Evolutionary conservation across 1,284 basidiomycete species (phyloP).

Genomic region (Farysia itapuensis): DNA sequence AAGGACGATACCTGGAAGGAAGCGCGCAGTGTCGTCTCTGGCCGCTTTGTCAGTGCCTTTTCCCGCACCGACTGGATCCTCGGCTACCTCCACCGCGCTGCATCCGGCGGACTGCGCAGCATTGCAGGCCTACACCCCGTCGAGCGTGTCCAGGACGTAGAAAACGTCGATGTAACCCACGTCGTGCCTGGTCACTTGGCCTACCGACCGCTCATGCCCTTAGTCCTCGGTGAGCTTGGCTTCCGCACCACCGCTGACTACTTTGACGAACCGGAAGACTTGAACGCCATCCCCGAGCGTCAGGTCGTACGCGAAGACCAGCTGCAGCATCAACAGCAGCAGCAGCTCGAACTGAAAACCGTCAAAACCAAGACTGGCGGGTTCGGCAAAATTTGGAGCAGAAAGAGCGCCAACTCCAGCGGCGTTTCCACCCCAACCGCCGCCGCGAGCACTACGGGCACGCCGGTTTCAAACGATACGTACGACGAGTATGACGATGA

Average conservation of each 20-base stretch:
- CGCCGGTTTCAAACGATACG: no score
- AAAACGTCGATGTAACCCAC: constrained; percentile 58
- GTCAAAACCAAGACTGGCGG: constrained; percentile 44
- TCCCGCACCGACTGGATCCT: constrained; percentile 59
- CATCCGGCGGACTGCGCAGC: constrained; percentile 54
- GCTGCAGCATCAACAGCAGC: constrained; percentile 2
- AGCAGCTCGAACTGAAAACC: constrained; percentile 30
- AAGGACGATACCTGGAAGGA: constrained; percentile 53
- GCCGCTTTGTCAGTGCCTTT: constrained; percentile 58
- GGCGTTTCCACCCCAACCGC: constrained; percentile 6
- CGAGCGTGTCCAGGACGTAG: constrained; percentile 52
- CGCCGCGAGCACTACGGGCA: no score
- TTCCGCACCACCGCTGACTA: constrained; percentile 58
- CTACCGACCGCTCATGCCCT: constrained; percentile 56
- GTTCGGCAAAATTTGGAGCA: constrained; percentile 45
- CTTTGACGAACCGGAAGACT: constrained; percentile 59
- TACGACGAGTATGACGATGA: constrained; percentile 51
- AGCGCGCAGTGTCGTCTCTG: constrained; percentile 50
- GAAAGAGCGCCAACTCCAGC: constrained; percentile 18
- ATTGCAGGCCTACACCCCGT: constrained; percentile 58
- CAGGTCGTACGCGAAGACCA: constrained; percentile 36
- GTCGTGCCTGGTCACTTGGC: constrained; percentile 55
- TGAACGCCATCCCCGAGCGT: constrained; percentile 52
- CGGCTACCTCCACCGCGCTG: constrained; percentile 56
- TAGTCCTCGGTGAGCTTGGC: constrained; percentile 56